A percentile compares a stretch with the other conserved stretches of the same genome.
phyloP scores from a whole-genome alignment of 2,329 filamentous ascomycete species.

The Bertia moriformis region DNA sequence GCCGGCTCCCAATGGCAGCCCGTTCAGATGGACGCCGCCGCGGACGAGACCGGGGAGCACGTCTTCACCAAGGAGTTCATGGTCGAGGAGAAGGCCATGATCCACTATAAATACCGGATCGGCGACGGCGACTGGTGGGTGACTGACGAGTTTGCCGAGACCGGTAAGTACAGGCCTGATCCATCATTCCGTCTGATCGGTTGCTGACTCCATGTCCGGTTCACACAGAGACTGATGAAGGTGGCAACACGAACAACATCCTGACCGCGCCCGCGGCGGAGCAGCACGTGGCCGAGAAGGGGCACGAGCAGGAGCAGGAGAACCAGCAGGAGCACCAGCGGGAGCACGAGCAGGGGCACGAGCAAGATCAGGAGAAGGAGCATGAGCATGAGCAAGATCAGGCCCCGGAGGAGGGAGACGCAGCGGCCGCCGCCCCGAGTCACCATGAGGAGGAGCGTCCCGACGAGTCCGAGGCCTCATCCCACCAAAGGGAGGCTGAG shows the following conservation, averaged over 20 bases:
- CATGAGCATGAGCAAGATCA: conserved; percentile 7
- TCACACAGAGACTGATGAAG: conserved; percentile 20
- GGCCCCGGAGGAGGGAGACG: no score
- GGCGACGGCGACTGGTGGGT: conserved; percentile 58
- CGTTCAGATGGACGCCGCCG: conserved; percentile 45
- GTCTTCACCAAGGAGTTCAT: conserved; percentile 41
- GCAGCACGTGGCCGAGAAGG: neutral
- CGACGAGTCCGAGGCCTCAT: conserved; percentile 11
- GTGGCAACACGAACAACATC: conserved; percentile 33
- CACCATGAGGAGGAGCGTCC: conserved; percentile 6
- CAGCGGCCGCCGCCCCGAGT: conserved; percentile 4
- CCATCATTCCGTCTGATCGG: neutral
- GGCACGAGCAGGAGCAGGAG: neutral
- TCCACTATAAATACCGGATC: conserved; percentile 64
- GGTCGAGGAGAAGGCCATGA: conserved; percentile 37
- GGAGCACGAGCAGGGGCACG: conserved; percentile 3
- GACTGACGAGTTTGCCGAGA: conserved; percentile 45
- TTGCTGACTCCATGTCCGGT: conserved; percentile 2
- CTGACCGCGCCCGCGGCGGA: conserved; percentile 14
- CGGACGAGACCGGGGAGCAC: conserved; percentile 34
- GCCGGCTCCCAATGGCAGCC: conserved; percentile 52
- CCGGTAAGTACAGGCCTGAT: conserved; percentile 37
- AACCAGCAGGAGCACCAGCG: conserved; percentile 1
- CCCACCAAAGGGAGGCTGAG: conserved; percentile 11
- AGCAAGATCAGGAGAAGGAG: conserved; percentile 1